phyloP scores from a whole-genome alignment of 805 yeast genomes.

The Pichia deserticola region DNA sequence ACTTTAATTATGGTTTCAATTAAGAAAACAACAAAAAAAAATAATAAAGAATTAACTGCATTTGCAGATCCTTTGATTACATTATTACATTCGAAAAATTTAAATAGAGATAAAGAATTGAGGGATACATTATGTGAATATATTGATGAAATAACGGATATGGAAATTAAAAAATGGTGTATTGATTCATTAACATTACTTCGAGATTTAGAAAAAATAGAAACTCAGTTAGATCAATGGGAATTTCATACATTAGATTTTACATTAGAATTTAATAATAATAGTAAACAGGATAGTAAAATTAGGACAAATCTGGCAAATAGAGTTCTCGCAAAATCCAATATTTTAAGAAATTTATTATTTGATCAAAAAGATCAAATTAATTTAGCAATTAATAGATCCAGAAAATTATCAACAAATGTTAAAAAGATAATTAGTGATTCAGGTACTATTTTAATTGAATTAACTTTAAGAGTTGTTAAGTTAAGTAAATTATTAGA shows the following conservation, averaged over 20 bases:
- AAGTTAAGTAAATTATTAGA: slow-evolving; percentile 43
- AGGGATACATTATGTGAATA: slow-evolving; percentile 33
- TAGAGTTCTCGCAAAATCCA: slow-evolving; percentile 37
- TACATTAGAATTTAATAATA: slow-evolving; percentile 16
- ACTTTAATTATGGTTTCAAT: not conserved
- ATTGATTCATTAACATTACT: slow-evolving; percentile 39
- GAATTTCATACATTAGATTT: slow-evolving; percentile 47
- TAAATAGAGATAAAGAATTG: slow-evolving; percentile 34
- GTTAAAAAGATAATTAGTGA: slow-evolving; percentile 46
- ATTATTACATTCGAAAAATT: slow-evolving; percentile 41
- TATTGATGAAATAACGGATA: slow-evolving; percentile 39
- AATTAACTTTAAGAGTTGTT: slow-evolving; percentile 37
- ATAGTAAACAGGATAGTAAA: slow-evolving; percentile 1
- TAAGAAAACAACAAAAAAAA: not conserved
- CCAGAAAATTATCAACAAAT: slow-evolving; percentile 27
- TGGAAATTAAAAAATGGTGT: slow-evolving; percentile 41
- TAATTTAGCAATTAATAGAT: slow-evolving; percentile 30
- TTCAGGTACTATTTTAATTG: slow-evolving; percentile 43
- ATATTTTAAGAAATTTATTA: slow-evolving; percentile 34
- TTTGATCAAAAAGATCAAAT: slow-evolving; percentile 37
- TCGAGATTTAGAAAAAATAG: slow-evolving; percentile 43
- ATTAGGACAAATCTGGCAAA: slow-evolving; percentile 37
- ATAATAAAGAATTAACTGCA: not conserved
- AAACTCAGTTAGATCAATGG: slow-evolving; percentile 43
- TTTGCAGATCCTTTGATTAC: slow-evolving; percentile 42